Evolutionary conservation across 331 rosid genomes (phyloP).

Genomic region (Rhamnella rubrinervis): DNA sequence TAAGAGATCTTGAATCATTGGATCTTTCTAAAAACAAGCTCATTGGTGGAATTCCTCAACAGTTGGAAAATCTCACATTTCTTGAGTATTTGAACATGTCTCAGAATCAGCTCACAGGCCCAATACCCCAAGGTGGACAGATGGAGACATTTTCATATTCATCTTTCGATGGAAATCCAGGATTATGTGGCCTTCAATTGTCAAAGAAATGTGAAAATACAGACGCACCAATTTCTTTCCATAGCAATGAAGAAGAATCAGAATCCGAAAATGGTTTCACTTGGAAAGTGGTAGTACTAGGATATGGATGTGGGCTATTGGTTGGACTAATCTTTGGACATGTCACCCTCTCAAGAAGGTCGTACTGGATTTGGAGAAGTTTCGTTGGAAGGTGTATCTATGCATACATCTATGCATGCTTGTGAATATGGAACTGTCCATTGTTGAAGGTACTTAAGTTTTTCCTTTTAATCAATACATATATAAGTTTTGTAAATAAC

Average conservation of each 20-base stretch:
- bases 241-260: background rate
- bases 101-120: slow-evolving; percentile 10
- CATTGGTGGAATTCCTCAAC: slow-evolving; percentile 8
- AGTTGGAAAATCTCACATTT: slow-evolving; percentile 4
- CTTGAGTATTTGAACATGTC: slow-evolving; percentile 14
- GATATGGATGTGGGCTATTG: slow-evolving; percentile 4
- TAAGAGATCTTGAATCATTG: too few species aligned
- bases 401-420: too few species aligned
- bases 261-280: background rate
- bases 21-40: slow-evolving; percentile 23
- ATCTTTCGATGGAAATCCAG: slow-evolving; percentile 9
- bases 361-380: background rate
- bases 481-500: too few species aligned
- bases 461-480: too few species aligned
- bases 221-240: background rate
- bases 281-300: slow-evolving; percentile 4
- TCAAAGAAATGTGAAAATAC: slow-evolving; percentile 1
- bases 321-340: slow-evolving; percentile 1
- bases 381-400: too few species aligned
- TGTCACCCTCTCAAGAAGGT: background rate
- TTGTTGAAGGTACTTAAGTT: too few species aligned
- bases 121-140: slow-evolving; percentile 10
- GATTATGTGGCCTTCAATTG: slow-evolving; percentile 28
- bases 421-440: too few species aligned
- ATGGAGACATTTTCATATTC: background rate